These are phyloP conservation scores for Daldinia concentrica DNA, from an alignment of 495 filamentous ascomycete species.

Conservation along the genomic window DNA sequence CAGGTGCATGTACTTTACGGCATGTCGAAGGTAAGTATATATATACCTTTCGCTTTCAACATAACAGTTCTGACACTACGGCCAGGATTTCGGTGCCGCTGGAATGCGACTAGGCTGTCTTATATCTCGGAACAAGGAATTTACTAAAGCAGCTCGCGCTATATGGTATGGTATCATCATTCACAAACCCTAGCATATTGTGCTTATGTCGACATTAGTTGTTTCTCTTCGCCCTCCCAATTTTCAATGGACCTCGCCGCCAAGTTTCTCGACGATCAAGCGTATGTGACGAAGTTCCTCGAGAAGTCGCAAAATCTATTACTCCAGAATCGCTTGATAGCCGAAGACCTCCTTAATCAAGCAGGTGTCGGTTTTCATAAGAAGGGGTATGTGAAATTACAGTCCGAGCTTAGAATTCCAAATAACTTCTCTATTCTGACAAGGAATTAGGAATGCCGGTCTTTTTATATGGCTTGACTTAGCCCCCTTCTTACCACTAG, in stretches of 20 bases:
- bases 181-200: neutral
- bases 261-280: slow-evolving; percentile 58
- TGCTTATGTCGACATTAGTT: slow-evolving; percentile 15
- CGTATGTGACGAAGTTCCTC: slow-evolving; percentile 59
- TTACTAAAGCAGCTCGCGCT: slow-evolving; percentile 52
- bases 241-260: slow-evolving; percentile 56
- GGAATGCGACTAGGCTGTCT: slow-evolving; percentile 66
- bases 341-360: slow-evolving; percentile 48
- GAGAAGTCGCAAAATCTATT: slow-evolving; percentile 52
- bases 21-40: slow-evolving; percentile 57
- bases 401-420: neutral
- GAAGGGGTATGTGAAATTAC: slow-evolving; percentile 24
- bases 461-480: slow-evolving; percentile 72
- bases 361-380: slow-evolving; percentile 53
- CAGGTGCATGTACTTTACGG: slow-evolving; percentile 70
- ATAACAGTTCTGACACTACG: neutral
- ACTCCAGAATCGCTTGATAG: slow-evolving; percentile 49
- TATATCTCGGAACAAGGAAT: slow-evolving; percentile 58
- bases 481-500: slow-evolving; percentile 39
- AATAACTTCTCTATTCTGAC: slow-evolving; percentile 2
- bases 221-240: slow-evolving; percentile 59
- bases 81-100: slow-evolving; percentile 63
- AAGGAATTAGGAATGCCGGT: slow-evolving; percentile 56
- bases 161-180: slow-evolving; percentile 32
- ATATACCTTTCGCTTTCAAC: neutral